phyloP scores from a whole-genome alignment of 345 rosid genomes.

The Euphorbia tirucalli region DNA sequence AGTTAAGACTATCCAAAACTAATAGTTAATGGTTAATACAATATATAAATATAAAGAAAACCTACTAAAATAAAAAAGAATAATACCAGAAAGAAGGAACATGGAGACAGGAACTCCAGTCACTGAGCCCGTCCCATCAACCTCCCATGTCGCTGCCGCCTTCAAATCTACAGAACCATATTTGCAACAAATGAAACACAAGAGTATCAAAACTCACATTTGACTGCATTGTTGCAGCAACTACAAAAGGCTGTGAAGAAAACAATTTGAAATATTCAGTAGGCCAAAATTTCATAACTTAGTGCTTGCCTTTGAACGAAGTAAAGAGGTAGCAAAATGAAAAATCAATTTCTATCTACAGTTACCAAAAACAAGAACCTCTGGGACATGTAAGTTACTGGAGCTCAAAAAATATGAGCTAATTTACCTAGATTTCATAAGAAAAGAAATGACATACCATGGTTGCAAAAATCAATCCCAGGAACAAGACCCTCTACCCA shows the following conservation, averaged over 20 bases:
- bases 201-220: not conserved
- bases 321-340: not conserved
- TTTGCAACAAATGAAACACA: not conserved
- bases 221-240: constrained; percentile 4
- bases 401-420: not conserved
- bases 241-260: not conserved
- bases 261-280: not conserved
- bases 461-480: constrained; percentile 96
- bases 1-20: not conserved
- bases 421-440: not conserved
- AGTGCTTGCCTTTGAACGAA: not conserved
- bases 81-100: constrained; percentile 85
- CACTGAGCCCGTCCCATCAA: constrained; percentile 66
- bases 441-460: constrained; percentile 49
- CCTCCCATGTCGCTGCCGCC: constrained; percentile 97
- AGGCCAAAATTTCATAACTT: not conserved
- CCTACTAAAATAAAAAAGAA: constrained; percentile 5
- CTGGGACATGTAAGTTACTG: not conserved
- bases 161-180: constrained; percentile 48
- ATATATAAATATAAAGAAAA: not conserved
- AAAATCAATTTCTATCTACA: not conserved
- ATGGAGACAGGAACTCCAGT: constrained; percentile 70
- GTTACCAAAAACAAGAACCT: not conserved
- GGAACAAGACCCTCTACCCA: constrained; percentile 99
- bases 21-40: too few relatives aligned